Percentiles rank a stretch among this genome's conserved stretches.
phyloP scores from a whole-genome alignment of 768 basidiomycete genomes.

The Dacryopinax primogenitus region DNA sequence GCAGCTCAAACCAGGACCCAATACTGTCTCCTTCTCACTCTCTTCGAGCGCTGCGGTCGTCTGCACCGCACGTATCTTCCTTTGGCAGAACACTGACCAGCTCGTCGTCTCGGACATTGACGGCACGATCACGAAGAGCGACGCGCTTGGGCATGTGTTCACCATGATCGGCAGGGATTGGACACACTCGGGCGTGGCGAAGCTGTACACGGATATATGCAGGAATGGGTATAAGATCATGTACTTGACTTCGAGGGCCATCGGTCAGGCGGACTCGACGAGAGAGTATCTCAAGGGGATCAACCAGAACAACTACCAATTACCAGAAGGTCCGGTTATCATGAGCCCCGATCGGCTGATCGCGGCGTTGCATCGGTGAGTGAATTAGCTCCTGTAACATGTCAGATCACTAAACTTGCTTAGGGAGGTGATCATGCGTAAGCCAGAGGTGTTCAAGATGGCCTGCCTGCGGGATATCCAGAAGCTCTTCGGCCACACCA shows the following conservation, averaged over 20 bases:
- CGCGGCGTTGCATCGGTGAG: conserved; percentile 84
- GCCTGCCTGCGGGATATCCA: conserved; percentile 92
- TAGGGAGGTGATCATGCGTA: conserved; percentile 97
- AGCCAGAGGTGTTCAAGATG: conserved; percentile 99
- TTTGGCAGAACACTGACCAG: conserved; percentile 85
- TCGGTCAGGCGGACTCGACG: conserved; percentile 95
- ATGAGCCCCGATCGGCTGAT: conserved; percentile 97
- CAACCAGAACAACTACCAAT: conserved; percentile 86
- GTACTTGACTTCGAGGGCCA: conserved; percentile 93
- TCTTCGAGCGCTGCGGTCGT: conserved; percentile 68
- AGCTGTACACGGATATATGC: conserved; percentile 88
- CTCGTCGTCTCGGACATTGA: conserved; percentile 96
- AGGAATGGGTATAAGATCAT: conserved; percentile 96
- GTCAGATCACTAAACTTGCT: neutral
- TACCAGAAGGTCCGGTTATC: conserved; percentile 97
- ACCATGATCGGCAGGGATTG: conserved; percentile 97
- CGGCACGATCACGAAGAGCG: conserved; percentile 98
- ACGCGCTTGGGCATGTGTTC: conserved; percentile 90
- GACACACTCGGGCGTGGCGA: conserved; percentile 95
- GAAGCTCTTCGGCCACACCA: conserved; percentile 62
- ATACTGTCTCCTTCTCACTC: conserved; percentile 85
- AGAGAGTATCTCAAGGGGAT: conserved; percentile 88
- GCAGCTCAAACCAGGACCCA: conserved; percentile 72
- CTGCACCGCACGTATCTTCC: conserved; percentile 84
- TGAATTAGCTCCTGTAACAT: neutral